Evolutionary conservation across 176 grass and related monocot genomes (phyloP).

Genomic region (Themeda triandra): DNA sequence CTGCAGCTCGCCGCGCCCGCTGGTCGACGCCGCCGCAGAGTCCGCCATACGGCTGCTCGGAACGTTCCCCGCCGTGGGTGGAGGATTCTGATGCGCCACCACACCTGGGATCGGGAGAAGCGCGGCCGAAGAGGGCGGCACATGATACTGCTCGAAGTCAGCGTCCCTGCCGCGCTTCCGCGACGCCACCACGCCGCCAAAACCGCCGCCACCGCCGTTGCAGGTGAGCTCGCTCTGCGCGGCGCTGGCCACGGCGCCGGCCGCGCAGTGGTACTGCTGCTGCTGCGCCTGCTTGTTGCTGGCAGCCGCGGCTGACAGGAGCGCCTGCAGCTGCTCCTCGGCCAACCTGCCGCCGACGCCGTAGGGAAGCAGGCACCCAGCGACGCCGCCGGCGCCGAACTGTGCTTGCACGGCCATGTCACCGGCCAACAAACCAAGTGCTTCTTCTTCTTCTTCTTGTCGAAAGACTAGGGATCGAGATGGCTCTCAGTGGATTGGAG

Average conservation of each 20-base stretch:
- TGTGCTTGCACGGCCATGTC: conserved; percentile 70
- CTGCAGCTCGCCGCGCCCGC: neutral
- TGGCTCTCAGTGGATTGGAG: too few relatives aligned
- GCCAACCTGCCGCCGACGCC: neutral
- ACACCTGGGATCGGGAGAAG: conserved; percentile 4
- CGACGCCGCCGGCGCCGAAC: conserved; percentile 11
- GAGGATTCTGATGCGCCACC: fast-evolving
- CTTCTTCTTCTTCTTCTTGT: neutral
- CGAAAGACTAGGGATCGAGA: too few relatives aligned
- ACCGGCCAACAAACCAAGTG: too few relatives aligned
- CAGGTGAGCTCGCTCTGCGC: conserved; percentile 59
- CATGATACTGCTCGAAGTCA: neutral
- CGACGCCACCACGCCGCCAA: neutral
- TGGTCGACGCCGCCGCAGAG: conserved; percentile 42
- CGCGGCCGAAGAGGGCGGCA: neutral
- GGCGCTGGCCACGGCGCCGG: conserved; percentile 24
- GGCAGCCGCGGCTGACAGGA: neutral
- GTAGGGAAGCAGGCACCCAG: neutral
- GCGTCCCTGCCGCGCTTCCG: conserved; percentile 44
- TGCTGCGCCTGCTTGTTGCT: neutral
- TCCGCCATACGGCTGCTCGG: conserved; percentile 1
- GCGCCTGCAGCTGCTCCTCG: neutral
- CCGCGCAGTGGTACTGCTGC: neutral
- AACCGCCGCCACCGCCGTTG: too few relatives aligned
- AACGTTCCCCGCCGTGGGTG: neutral